These are phyloP conservation scores for Microcyclospora tardicrescens DNA, from an alignment of 2,329 filamentous ascomycete species.

Conservation along the genomic window DNA sequence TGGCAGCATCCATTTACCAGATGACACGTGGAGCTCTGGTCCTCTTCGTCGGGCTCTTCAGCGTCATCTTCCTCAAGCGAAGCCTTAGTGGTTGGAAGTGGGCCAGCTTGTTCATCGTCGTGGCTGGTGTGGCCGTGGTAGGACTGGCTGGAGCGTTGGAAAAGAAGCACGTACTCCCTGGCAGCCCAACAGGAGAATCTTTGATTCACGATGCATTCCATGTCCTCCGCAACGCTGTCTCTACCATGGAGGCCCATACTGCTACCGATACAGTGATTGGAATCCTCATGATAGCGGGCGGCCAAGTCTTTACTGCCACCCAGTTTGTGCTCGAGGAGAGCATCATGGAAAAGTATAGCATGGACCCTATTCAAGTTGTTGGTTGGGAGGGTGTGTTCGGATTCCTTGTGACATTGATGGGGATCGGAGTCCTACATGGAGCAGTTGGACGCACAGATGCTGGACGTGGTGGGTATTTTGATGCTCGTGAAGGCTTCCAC, in stretches of 20 bases:
- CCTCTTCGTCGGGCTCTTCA: conserved; percentile 90
- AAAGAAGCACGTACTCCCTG: conserved; percentile 40
- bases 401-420: conserved; percentile 62
- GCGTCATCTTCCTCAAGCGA: conserved; percentile 74
- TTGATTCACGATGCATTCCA: conserved; percentile 7
- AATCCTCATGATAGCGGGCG: conserved; percentile 78
- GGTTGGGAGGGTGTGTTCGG: conserved; percentile 96
- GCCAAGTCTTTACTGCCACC: conserved; percentile 91
- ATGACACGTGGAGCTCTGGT: conserved; percentile 95
- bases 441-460: conserved; percentile 60
- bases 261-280: conserved; percentile 64
- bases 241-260: conserved; percentile 32
- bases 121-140: conserved; percentile 76
- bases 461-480: conserved; percentile 74
- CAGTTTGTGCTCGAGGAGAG: conserved; percentile 95
- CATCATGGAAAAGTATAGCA: conserved; percentile 66
- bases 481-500: conserved; percentile 71
- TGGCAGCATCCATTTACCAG: conserved; percentile 93
- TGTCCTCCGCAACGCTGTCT: conserved; percentile 24
- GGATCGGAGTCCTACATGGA: conserved; percentile 70
- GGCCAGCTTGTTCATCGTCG: conserved; percentile 75
- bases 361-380: conserved; percentile 80
- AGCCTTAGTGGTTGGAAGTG: conserved; percentile 81
- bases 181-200: conserved; percentile 16
- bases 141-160: conserved; percentile 78